Evolutionary conservation across 495 filamentous ascomycete genomes (phyloP).

Genomic region (Aspergillus coremiiformis): DNA sequence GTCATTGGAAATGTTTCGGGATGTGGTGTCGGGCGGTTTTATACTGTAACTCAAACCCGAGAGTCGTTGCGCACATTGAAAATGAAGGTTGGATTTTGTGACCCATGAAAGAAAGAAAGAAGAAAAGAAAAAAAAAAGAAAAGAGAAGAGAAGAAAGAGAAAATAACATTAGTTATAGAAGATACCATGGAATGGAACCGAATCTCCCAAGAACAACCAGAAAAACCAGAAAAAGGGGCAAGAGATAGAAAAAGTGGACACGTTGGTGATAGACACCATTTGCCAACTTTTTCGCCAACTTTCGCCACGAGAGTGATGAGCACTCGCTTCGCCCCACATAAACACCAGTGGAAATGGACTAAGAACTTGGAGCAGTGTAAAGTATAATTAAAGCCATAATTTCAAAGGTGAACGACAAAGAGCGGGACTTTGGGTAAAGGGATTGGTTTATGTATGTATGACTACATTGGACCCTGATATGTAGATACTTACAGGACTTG

Average conservation of each 20-base stretch:
- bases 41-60: neutral
- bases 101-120: neutral
- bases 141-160: neutral
- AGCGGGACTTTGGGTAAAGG: neutral
- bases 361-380: constrained; percentile 1
- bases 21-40: neutral
- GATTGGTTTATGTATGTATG: neutral
- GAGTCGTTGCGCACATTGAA: neutral
- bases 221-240: constrained; percentile 17
- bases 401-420: neutral
- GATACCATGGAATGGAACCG: neutral
- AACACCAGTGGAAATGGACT: constrained; percentile 2
- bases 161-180: too few species aligned
- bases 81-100: neutral
- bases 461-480: neutral
- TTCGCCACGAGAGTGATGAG: constrained; percentile 20
- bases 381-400: neutral
- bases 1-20: neutral
- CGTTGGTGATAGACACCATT: constrained; percentile 18
- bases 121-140: neutral
- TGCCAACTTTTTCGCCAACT: constrained; percentile 13
- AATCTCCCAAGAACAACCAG: neutral
- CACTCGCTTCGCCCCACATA: constrained; percentile 15
- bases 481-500: too few species aligned
- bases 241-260: constrained; percentile 9